Evolutionary conservation across 768 basidiomycete species (phyloP).

Genomic region (Amanita pallidorosea): DNA sequence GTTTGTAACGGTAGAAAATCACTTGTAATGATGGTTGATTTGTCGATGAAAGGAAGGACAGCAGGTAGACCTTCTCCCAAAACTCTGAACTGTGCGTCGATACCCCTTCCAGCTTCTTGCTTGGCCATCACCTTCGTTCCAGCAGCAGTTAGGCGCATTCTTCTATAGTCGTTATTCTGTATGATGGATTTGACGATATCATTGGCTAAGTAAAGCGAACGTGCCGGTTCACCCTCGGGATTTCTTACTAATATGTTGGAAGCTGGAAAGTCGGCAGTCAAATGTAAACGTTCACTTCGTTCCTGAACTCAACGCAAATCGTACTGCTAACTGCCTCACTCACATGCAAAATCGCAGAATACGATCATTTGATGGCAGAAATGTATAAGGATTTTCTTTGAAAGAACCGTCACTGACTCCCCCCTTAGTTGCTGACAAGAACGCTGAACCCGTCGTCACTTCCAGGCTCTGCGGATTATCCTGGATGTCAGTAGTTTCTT

Average conservation of each 20-base stretch:
- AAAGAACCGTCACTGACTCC: conserved; percentile 32
- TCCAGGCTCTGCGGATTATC: background rate
- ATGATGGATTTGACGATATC: conserved; percentile 76
- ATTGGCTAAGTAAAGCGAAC: conserved; percentile 85
- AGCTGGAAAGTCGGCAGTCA: conserved; percentile 61
- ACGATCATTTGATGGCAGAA: conserved; percentile 60
- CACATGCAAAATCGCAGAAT: conserved; percentile 67
- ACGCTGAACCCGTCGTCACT: background rate
- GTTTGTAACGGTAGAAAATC: conserved; percentile 46
- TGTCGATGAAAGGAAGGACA: conserved; percentile 73
- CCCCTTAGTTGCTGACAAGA: background rate
- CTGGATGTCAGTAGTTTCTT: conserved; percentile 1
- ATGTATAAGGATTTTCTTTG: conserved; percentile 90
- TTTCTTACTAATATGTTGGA: conserved; percentile 82
- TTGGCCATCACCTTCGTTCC: conserved; percentile 90
- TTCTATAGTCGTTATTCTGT: conserved; percentile 69
- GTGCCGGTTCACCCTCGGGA: conserved; percentile 55
- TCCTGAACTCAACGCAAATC: background rate
- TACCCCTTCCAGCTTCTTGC: conserved; percentile 65
- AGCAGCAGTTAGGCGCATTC: conserved; percentile 81
- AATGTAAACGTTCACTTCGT: conserved; percentile 57
- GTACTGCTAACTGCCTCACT: conserved; percentile 14
- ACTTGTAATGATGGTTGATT: conserved; percentile 46
- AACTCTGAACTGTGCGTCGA: conserved; percentile 59
- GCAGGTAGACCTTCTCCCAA: conserved; percentile 80